Conservation (phyloP, 805 yeast genomes). For the Starmerella etchellsii region DNA sequence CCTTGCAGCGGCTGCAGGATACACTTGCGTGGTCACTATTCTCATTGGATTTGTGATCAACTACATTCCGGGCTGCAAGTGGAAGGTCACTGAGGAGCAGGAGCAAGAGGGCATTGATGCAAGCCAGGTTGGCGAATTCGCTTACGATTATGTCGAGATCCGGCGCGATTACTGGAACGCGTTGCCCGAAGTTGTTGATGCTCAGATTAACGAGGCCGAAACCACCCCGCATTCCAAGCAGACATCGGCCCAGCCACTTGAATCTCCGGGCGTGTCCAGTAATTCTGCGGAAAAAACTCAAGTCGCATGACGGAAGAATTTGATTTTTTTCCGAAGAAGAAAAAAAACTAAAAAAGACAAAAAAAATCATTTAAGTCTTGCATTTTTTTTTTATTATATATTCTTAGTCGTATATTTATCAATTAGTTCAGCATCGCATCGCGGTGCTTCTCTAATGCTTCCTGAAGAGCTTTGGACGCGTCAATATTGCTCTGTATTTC, state of each 20-base stretch:
- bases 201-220: background rate
- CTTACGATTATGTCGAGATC: slow-evolving; percentile 96
- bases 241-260: too few relatives aligned
- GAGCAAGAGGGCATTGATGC: slow-evolving; percentile 89
- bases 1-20: slow-evolving; percentile 60
- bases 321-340: too few relatives aligned
- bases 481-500: background rate
- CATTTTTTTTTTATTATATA: too few relatives aligned
- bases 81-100: slow-evolving; percentile 71
- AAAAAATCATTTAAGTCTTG: background rate
- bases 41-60: slow-evolving; percentile 61
- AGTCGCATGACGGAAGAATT: too few relatives aligned
- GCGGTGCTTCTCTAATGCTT: background rate
- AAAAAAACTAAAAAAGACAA: background rate
- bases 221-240: background rate
- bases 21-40: slow-evolving; percentile 63
- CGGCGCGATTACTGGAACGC: slow-evolving; percentile 65
- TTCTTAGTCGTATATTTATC: background rate
- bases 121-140: slow-evolving; percentile 95
- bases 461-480: background rate
- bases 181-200: slow-evolving; percentile 6
- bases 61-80: slow-evolving; percentile 65
- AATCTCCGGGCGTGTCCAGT: too few relatives aligned
- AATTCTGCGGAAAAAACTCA: too few relatives aligned
- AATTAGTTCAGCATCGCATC: slow-evolving; percentile 1